Percentiles rank a stretch among this genome's conserved stretches.
phyloP scores from a whole-genome alignment of 2,329 filamentous ascomycete genomes.

The Aschersonia sp. region DNA sequence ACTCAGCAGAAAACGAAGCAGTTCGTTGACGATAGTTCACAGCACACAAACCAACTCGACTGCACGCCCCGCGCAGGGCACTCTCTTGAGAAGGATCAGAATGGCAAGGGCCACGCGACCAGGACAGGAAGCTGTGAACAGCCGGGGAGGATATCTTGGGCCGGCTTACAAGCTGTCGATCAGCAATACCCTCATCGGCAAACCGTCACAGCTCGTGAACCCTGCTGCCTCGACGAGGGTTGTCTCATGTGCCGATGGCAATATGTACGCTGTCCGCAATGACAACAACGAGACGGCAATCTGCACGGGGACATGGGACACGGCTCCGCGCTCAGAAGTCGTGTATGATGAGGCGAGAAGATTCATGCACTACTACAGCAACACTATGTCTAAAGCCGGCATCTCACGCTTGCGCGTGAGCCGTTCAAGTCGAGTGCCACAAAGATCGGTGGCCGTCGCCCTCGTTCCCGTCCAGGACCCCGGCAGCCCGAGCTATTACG shows the following conservation, averaged over 20 bases:
- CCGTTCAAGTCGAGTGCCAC: conserved; percentile 7
- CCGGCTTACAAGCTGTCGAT: conserved; percentile 4
- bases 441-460: conserved; percentile 7
- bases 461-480: conserved; percentile 5
- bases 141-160: background rate
- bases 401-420: conserved; percentile 15
- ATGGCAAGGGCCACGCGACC: too few species aligned
- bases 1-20: background rate
- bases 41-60: too few species aligned
- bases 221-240: conserved; percentile 8
- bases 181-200: conserved; percentile 8
- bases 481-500: conserved; percentile 7
- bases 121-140: background rate
- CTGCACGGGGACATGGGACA: background rate
- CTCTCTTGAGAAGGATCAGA: too few species aligned
- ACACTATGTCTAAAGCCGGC: conserved; percentile 16
- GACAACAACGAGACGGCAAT: conserved; percentile 6
- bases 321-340: conserved; percentile 9
- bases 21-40: too few species aligned
- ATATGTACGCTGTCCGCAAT: conserved; percentile 14
- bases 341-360: conserved; percentile 10
- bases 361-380: conserved; percentile 18
- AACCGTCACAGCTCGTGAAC: conserved; percentile 10
- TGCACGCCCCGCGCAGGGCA: too few species aligned
- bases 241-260: conserved; percentile 18